Conservation (phyloP, 2,329 filamentous ascomycete genomes). For the Pestalotiopsis sp. region DNA sequence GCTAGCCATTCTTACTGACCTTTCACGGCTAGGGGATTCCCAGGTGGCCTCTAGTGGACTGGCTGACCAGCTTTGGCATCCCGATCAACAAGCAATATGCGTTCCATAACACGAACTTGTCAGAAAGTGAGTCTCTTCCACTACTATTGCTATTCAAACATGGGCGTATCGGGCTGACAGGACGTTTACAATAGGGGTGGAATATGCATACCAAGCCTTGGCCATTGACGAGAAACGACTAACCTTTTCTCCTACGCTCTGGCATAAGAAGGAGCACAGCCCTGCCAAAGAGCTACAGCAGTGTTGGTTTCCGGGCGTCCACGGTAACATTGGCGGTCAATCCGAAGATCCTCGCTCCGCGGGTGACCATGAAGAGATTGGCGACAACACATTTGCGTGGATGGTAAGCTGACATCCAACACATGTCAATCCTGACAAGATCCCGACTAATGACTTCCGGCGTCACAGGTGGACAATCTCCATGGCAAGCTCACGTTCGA, state of each 20-base stretch:
- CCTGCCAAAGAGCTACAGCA: slow-evolving; percentile 46
- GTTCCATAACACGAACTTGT: not conserved
- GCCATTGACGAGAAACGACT: slow-evolving; percentile 59
- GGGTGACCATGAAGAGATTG: slow-evolving; percentile 47
- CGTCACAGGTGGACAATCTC: not conserved
- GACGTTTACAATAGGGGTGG: slow-evolving; percentile 40
- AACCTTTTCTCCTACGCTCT: slow-evolving; percentile 58
- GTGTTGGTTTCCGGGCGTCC: slow-evolving; percentile 72
- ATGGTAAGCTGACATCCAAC: slow-evolving; percentile 8
- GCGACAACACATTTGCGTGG: slow-evolving; percentile 38
- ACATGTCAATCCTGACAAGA: not conserved
- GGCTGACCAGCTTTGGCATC: slow-evolving; percentile 36
- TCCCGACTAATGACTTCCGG: not conserved
- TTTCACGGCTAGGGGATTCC: not conserved
- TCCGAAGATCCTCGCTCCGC: slow-evolving; percentile 46
- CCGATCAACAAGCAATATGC: slow-evolving; percentile 22
- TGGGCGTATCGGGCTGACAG: not conserved
- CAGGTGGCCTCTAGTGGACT: not conserved
- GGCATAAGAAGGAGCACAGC: slow-evolving; percentile 43
- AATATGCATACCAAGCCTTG: slow-evolving; percentile 62
- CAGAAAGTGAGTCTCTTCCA: not conserved
- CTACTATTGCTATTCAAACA: not conserved
- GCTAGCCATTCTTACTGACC: not conserved
- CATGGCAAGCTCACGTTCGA: not conserved
- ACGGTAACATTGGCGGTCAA: slow-evolving; percentile 68